A percentile compares a stretch with the other conserved stretches of the same genome.
Evolutionary conservation across 768 basidiomycete genomes (phyloP).

Genomic region (Multifurca ochricompacta): DNA sequence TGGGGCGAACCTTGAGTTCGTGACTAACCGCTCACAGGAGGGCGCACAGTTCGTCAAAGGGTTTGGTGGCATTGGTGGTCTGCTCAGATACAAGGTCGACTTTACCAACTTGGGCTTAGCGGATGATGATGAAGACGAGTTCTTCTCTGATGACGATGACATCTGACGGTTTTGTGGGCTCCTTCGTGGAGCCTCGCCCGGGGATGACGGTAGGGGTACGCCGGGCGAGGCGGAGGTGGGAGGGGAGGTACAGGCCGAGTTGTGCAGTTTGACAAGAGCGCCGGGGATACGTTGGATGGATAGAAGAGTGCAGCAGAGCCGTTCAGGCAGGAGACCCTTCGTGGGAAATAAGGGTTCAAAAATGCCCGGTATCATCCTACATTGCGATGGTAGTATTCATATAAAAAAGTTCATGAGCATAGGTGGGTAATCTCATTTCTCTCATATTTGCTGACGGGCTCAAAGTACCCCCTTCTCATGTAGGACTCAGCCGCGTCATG

Average conservation of each 20-base stretch:
- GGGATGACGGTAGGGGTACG: conserved; percentile 40
- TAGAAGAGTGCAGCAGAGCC: not conserved
- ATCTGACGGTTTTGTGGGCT: conserved; percentile 87
- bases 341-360: not conserved
- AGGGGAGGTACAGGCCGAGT: not conserved
- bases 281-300: not conserved
- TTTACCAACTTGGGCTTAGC: conserved; percentile 68
- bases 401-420: not conserved
- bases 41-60: conserved; percentile 98
- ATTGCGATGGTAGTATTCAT: not conserved
- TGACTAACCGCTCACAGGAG: conserved; percentile 94
- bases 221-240: conserved; percentile 53
- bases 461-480: not conserved
- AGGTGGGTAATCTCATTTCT: conserved; percentile 2
- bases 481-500: not conserved
- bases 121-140: conserved; percentile 81
- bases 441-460: not conserved
- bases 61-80: conserved; percentile 95
- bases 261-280: not conserved
- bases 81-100: conserved; percentile 96
- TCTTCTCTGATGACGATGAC: conserved; percentile 64
- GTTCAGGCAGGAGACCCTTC: not conserved
- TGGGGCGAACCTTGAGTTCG: conserved; percentile 91
- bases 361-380: not conserved
- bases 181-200: conserved; percentile 64